These are phyloP conservation scores for Phytophthora cryptogea DNA, from an alignment of 352 stramenopile species.

Conservation along the genomic window DNA sequence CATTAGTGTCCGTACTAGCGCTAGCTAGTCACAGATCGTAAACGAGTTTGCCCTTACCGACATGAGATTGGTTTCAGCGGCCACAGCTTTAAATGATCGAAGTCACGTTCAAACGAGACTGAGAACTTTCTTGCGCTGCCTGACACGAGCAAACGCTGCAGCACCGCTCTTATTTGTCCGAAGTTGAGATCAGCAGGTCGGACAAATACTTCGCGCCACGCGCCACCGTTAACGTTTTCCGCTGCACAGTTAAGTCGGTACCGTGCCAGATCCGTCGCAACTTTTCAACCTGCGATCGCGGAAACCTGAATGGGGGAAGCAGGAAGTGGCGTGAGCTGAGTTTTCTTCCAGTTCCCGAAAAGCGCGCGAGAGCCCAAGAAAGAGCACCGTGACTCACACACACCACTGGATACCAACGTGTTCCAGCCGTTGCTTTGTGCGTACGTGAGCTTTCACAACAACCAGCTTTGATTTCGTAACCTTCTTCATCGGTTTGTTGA, in stretches of 20 bases:
- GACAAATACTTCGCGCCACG: neutral
- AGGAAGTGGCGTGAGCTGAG: slow-evolving; percentile 7
- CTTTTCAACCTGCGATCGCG: neutral
- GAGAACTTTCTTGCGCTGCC: slow-evolving; percentile 1
- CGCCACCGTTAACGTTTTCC: neutral
- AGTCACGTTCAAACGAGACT: slow-evolving; percentile 5
- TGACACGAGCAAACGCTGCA: neutral
- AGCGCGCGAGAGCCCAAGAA: neutral
- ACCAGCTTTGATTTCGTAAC: too few species aligned
- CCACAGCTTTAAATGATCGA: slow-evolving; percentile 10
- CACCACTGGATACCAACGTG: neutral
- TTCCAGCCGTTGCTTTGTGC: too few species aligned
- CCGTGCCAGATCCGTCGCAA: neutral
- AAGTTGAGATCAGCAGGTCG: slow-evolving; percentile 4
- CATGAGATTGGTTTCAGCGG: neutral
- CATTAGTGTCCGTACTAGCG: neutral
- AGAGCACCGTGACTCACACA: slow-evolving; percentile 7
- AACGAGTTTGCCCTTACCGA: neutral
- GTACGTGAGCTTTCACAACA: too few species aligned
- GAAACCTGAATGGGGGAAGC: neutral
- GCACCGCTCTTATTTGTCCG: neutral
- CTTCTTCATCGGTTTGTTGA: too few species aligned
- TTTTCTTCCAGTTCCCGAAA: neutral
- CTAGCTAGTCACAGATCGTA: neutral
- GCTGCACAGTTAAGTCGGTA: neutral